Conservation (phyloP, 768 basidiomycete genomes). For the Xerocomellus chrysenteron region DNA sequence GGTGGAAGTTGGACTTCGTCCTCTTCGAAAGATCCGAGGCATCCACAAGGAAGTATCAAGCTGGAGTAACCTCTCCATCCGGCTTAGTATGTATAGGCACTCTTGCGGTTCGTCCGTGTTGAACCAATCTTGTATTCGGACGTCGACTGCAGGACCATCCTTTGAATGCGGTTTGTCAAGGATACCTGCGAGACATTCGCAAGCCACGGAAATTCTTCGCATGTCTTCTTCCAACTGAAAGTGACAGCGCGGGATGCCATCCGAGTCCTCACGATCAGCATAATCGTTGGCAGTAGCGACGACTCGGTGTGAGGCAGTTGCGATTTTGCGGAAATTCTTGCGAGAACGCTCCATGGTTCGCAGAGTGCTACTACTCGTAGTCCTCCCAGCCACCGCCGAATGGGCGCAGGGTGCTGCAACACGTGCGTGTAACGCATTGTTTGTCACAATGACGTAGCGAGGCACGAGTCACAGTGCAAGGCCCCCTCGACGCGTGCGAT, state of each 20-base stretch:
- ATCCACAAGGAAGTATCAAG: not conserved
- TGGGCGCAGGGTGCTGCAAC: too few species aligned
- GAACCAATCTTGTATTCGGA: conserved; percentile 6
- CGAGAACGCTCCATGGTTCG: conserved; percentile 4
- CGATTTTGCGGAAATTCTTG: not conserved
- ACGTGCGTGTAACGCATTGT: too few species aligned
- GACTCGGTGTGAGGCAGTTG: not conserved
- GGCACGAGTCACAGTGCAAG: too few species aligned
- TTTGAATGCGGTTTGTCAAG: not conserved
- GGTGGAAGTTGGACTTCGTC: not conserved
- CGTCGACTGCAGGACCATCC: not conserved
- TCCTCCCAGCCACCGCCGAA: too few species aligned
- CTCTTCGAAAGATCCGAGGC: not conserved
- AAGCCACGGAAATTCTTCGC: conserved; percentile 6
- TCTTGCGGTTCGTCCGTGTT: not conserved
- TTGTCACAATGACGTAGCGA: too few species aligned
- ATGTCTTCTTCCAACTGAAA: conserved; percentile 7
- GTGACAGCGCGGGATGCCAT: not conserved
- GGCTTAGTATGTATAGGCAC: not conserved
- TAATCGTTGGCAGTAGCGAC: not conserved
- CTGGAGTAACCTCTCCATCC: not conserved
- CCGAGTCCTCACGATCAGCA: not conserved
- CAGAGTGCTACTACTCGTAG: too few species aligned
- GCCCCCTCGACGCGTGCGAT: too few species aligned
- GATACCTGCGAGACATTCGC: not conserved